Evolutionary conservation across 2,329 filamentous ascomycete genomes (phyloP), one percentile per base, ranked within the genome.

Genomic region (Fusarium robinianum): DNA sequence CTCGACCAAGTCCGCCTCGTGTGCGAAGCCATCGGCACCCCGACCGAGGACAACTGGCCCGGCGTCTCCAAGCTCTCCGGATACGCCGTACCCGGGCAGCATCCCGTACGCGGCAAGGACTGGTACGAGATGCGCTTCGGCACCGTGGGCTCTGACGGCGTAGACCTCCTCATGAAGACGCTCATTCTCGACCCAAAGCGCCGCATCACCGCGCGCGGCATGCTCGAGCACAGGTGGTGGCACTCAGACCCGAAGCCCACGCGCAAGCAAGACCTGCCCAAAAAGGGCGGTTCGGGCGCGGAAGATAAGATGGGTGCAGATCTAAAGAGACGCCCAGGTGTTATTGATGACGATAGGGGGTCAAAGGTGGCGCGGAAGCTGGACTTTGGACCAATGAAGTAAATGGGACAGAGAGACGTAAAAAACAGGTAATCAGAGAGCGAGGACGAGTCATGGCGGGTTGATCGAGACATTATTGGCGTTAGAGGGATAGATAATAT

Each of bases 11-110:
- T 97, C 55, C 78, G 81, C 45, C 79, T 92, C 57, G 95, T 97
- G 53, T 90, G 85, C 64, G 83, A 90, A 62, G 84, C 85, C 40
- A 83, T 97, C 53, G 94, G 94, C 45, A 95, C 90, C 0, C 94
- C 94, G 0, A 94, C 84, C 5, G 94, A 99, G 65, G 88, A 94
- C 11, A 92, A 90, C 65, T 99, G 94, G 94, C 91, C 94, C 1
- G 92, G 92, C 18, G 91, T 99, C 6, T 84, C 84, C 5, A 83
- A 83, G 52, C 75, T 99, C 8, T 83, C 84, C 10, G 85, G 85
- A 47, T 99, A 94, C 69, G 81, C 90, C n/a, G 79, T 87, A 2
- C 78, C 85, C 2, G 79, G 81, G 5, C 72, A 80, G 42, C 77
- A 83, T 50, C 73, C 81, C 58, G 58, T 89, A 68, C 79, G 81